Evolutionary conservation across 139 green algal genomes (phyloP), one percentile per base, ranked within the genome.

Genomic region (Nannochloris sp.): DNA sequence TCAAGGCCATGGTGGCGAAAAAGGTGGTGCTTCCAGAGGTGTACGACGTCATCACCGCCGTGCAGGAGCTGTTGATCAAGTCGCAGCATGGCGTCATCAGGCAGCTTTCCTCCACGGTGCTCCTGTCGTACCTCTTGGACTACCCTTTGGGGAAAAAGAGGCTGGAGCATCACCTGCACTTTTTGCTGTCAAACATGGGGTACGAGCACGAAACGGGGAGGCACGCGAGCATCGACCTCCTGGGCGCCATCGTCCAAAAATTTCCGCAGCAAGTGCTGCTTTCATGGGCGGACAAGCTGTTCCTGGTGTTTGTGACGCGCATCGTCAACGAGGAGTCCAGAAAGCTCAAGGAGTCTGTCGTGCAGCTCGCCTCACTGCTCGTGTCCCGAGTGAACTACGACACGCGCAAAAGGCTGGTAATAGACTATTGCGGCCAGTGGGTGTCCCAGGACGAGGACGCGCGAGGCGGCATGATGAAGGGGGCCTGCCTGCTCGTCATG

Each of bases 71-170:
- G 62, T 70, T 80, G 68, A 50, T 85, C 31, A 55, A 44, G 16
- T 71, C 44, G 24, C 77, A 88, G 66, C 48, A 43, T 5, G 43
- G 79, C 0, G 46, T 77, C 2, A 75, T 87, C 48, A 76, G 89
- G 3, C 25, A 72, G n/a, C 62, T 74, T 25, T 85, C 78, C 60
- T 72, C 78, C 5, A 68, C 78, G 12, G 69, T 68, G 25, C 78
- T 97, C 54, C 83, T 97, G 16, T 75, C 87, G 68, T 97, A 96
- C 75, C 80, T 97, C 70, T 79, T 97, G 36, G 88, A 97, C 75
- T 97, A 92, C 63, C 91, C 91, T 2, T 69, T 97, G 58, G 83
- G 85, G 19, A 62, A 64, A 36, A 73, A 60, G 53, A 78, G 88
- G 4, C 80, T 95, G 49, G 40, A 76, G 56, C 49, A 70, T n/a